Base-by-base conservation (phyloP, 1,284 basidiomycete species). In the Pterulicium gracile region DNA sequence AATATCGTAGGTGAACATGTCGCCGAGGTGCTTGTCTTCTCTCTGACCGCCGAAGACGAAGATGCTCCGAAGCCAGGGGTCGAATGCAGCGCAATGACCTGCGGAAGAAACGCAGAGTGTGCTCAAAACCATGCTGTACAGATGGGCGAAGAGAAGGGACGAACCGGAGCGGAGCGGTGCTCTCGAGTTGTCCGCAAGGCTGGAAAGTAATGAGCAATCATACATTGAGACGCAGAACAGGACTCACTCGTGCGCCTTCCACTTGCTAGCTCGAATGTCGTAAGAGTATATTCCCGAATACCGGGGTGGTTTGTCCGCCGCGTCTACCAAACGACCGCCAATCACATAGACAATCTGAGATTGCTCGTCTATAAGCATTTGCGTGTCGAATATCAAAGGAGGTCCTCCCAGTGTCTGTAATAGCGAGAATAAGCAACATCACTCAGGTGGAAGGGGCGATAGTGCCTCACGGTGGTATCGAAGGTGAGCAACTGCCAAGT, bases 11-110 rank as follows among this genome's bases (percentile, higher is more conserved):
- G 77, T 67, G 50, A 82, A 82, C 81, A 88, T 83, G 58, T 87
- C 85, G 2, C 78, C 73, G 4, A 83, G 68, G 51, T 77, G 79
- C 48, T 67, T 73, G 13, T 80, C 75, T 20, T 78, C 76, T 14
- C 72, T 68, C 57, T 83, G 79, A 2, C 86, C 85, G 12, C 76
- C 81, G 52, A 88, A 80, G 42, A 88, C 77, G 58, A 75, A 80
- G 5, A 88, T 66, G 0, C 68, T 75, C 42, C 72, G 73, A 1
- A 70, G 63, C 12, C 56, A 58, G 1, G 77, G 67, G 49, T 88
- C 85, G 20, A 86, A 65, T 1, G 87, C 72, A 85, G 88, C 88
- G 0, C 81, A 84, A 60, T 88, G 85, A 1, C 82, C 81, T 81
- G 44, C 23, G 13, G 17, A 24, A 24, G 10, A 50, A 43, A 47